phyloP scores from a whole-genome alignment of 257 asterid genomes.

The Sherardia arvensis region DNA sequence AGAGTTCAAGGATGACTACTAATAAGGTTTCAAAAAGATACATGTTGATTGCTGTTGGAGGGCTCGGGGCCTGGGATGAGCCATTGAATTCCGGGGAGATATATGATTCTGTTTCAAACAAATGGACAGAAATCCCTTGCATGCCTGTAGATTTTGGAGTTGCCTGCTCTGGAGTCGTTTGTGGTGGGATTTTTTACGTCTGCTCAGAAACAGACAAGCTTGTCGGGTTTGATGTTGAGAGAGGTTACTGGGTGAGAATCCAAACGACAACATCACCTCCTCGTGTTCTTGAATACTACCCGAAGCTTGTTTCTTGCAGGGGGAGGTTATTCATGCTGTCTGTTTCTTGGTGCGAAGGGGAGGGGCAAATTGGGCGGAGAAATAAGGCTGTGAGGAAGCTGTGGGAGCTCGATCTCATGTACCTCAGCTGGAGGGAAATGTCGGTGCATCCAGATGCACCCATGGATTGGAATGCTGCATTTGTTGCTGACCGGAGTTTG shows the following conservation, averaged over 20 bases:
- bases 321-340: conserved; percentile 70
- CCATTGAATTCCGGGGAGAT: conserved; percentile 77
- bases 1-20: conserved; percentile 21
- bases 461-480: conserved; percentile 97
- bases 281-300: conserved; percentile 85
- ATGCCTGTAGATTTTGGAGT: conserved; percentile 72
- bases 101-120: conserved; percentile 63
- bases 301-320: conserved; percentile 57
- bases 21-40: conserved; percentile 38
- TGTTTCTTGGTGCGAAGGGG: conserved; percentile 98
- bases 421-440: conserved; percentile 49
- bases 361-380: conserved; percentile 86
- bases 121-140: conserved; percentile 86
- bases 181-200: conserved; percentile 52
- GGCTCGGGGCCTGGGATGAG: conserved; percentile 91
- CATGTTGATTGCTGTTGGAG: conserved; percentile 78
- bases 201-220: conserved; percentile 84
- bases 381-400: conserved; percentile 90
- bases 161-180: conserved; percentile 76
- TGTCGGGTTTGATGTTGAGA: conserved; percentile 65
- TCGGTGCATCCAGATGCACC: conserved; percentile 93
- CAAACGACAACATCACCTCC: conserved; percentile 54
- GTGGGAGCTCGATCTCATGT: conserved; percentile 72
- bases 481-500: conserved; percentile 49
- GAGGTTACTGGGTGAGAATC: conserved; percentile 76